Evolutionary conservation across 202 grass and related monocot genomes (phyloP), one percentile per base, ranked within the genome.

Genomic region (Dendrocalamus latiflorus): DNA sequence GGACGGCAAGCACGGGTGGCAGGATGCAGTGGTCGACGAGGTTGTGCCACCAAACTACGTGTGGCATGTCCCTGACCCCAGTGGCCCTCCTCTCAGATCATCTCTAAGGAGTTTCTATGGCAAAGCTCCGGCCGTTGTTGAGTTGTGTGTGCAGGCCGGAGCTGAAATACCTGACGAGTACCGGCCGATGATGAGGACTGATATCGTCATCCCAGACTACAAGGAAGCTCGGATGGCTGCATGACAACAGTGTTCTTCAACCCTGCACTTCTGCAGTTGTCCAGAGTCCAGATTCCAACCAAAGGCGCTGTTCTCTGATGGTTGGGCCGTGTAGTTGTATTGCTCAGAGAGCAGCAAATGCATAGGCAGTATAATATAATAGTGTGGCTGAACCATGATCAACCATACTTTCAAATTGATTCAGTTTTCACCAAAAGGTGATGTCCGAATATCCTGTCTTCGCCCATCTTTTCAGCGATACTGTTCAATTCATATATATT

Each of bases 1-100:
- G 18, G 92, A 98, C 1, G 95, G 95, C 22, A 98, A 98, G 59
- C 92, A 95, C 5, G 95, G 95, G 45, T 98, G 95, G 95, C 95
- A 98, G 73, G 95, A 98, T 14, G 89, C 92, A 1, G 90, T 87
- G 33, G 56, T 87, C 8, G 91, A 98, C 12, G 93, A 98, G 91
- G 91, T 94, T 55, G 79, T 95, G 43, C 95, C 90, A 0, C 95
- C 86, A 0, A 95, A 98, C 65, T 91, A 95, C 15, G n/a, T n/a
- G n/a, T n/a, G n/a, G n/a, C n/a, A n/a, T n/a, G n/a, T n/a, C n/a
- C n/a, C n/a, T n/a, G n/a, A 98, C 44, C 88, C 87, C 15, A n/a
- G 70, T 57, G 86, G 90, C 18, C 70, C 88, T 60, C 92, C 92
- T 34, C 82, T 88, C 36, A 90, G 68, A 63, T 85, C 88, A 24